These are phyloP conservation scores for Sicyos baderoa DNA, from an alignment of 306 rosid genomes.

Conservation along the genomic window DNA sequence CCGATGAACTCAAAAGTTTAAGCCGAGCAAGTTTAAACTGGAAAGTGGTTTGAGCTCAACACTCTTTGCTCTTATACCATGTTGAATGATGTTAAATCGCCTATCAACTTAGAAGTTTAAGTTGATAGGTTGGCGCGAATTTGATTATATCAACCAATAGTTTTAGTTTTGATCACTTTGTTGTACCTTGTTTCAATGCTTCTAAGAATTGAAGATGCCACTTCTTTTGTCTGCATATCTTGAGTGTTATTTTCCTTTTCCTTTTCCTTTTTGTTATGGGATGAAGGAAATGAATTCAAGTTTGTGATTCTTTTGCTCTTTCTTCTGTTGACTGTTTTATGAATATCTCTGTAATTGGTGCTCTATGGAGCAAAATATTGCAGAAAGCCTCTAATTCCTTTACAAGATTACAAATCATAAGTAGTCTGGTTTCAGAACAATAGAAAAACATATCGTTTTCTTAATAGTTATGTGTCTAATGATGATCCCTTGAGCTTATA, in stretches of 20 bases:
- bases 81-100: no score
- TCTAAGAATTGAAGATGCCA: slow-evolving; percentile 3
- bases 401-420: not conserved
- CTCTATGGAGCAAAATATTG: not conserved
- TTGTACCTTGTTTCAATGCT: not conserved
- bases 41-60: no score
- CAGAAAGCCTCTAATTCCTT: not conserved
- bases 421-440: not conserved
- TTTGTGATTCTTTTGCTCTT: not conserved
- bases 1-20: no score
- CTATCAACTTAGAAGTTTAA: no score
- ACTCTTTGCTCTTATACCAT: no score
- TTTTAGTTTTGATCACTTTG: not conserved
- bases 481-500: not conserved
- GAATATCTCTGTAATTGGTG: not conserved
- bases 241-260: not conserved
- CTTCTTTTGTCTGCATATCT: not conserved
- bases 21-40: no score
- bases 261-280: not conserved
- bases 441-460: not conserved
- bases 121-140: no score
- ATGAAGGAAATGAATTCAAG: slow-evolving; percentile 1
- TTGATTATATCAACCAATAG: no score
- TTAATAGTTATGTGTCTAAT: not conserved
- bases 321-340: not conserved